Base-by-base conservation (phyloP, 176 grass and related monocot species). In the Aegilops umbellulata region DNA sequence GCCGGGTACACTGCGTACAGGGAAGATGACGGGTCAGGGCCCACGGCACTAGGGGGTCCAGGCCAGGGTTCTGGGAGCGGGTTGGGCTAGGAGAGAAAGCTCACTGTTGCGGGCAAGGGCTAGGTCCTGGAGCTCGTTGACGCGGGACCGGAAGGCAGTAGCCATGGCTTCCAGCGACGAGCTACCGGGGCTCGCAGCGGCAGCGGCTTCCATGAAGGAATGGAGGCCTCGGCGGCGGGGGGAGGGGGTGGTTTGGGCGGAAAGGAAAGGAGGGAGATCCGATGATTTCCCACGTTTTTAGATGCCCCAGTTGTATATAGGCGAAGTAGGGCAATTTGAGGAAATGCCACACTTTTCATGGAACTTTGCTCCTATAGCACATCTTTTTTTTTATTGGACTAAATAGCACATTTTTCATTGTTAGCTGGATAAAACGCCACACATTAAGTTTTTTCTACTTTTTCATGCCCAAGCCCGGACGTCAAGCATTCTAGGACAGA, bases 61-160 rank as follows among this genome's bases (percentile, higher is more conserved):
- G 11, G 32, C 84, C 76, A 80, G 86, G 81, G 89, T 70, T 82
- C 84, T 19, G 69, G 36, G 58, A 44, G 30, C 10, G 80, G 69
- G 83, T 17, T 61, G 20, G 22, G 60, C 26, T 34, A 32, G 36
- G 39, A 79, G 27, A 66, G 2, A 27, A 58, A 13, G 44, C 51
- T 76, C 90, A 98, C 95, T 98, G 90, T 92, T 98, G 85, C 95
- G 91, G 72, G 95, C 95, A 80, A 98, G 80, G 74, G 93, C 91
- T 46, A 98, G 91, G 22, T 94, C 90, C 81, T 94, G 95, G 51
- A 98, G 91, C 80, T 94, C 93, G 53, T 35, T 64, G 66, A 98
- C 89, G 55, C 86, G 89, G 46, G 88, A 86, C 20, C 82, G 77
- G 93, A 98, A 94, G 69, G 90, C 85, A 42, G 89, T 63, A 49